These are phyloP conservation scores for Lepidopterella palustris DNA, from an alignment of 495 filamentous ascomycete genomes.

Conservation along the genomic window DNA sequence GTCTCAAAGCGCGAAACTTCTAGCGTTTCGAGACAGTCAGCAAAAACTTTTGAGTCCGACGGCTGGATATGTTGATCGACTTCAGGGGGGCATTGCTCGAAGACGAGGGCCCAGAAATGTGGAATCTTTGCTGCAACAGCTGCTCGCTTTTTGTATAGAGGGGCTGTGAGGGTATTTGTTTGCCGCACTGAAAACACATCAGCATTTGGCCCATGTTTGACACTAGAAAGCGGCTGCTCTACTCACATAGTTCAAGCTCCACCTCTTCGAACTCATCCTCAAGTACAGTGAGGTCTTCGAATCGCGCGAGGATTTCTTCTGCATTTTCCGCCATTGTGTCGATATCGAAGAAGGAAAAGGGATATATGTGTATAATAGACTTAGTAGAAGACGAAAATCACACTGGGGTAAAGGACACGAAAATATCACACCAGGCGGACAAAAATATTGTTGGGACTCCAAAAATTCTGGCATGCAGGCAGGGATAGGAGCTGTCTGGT, in stretches of 20 bases:
- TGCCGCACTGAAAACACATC: slow-evolving; percentile 46
- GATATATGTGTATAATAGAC: too few species aligned
- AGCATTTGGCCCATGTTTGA: slow-evolving; percentile 1
- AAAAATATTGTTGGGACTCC: too few species aligned
- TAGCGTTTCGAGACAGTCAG: slow-evolving; percentile 53
- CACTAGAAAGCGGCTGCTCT: not conserved
- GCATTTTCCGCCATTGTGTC: slow-evolving; percentile 26
- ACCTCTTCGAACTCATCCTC: slow-evolving; percentile 58
- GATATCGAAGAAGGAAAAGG: too few species aligned
- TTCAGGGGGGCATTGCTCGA: slow-evolving; percentile 74
- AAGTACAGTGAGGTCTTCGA: slow-evolving; percentile 37
- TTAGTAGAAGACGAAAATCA: too few species aligned
- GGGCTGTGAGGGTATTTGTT: slow-evolving; percentile 42
- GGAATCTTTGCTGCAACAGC: slow-evolving; percentile 59
- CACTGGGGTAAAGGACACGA: too few species aligned
- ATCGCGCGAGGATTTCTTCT: slow-evolving; percentile 23
- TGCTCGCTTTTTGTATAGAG: slow-evolving; percentile 68
- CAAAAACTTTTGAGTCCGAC: slow-evolving; percentile 62
- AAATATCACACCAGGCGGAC: too few species aligned
- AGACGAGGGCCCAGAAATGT: slow-evolving; percentile 83
- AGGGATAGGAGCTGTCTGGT: too few species aligned
- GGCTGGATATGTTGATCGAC: slow-evolving; percentile 80
- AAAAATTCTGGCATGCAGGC: too few species aligned
- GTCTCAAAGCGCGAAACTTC: slow-evolving; percentile 73
- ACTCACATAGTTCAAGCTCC: slow-evolving; percentile 62